Evolutionary conservation across 2,329 filamentous ascomycete genomes (phyloP).

Genomic region (Pseudocercospora ulei): DNA sequence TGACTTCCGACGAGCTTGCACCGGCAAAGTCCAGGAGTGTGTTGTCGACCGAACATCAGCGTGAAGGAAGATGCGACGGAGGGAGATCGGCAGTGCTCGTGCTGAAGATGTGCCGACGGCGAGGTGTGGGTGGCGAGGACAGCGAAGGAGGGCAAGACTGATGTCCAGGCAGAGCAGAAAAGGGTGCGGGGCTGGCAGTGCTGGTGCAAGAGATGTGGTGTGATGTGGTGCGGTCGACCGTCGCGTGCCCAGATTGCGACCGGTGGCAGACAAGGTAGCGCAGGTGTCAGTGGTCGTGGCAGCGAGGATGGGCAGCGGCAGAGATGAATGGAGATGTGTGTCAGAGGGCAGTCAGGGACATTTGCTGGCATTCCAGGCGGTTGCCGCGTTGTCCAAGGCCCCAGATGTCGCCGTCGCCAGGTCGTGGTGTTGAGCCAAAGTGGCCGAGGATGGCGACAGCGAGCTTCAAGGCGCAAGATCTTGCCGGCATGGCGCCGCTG

Average conservation of each 20-base stretch:
- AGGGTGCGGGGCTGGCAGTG: not conserved
- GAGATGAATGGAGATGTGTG: not conserved
- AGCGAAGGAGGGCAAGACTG: too few relatives aligned
- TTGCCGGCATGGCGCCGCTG: not conserved
- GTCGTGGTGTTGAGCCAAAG: not conserved
- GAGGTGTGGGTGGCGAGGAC: not conserved
- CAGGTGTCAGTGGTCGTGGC: too few relatives aligned
- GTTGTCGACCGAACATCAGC: too few relatives aligned
- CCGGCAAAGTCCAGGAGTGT: too few relatives aligned
- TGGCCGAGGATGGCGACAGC: not conserved
- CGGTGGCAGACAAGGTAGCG: constrained; percentile 1
- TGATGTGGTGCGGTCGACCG: too few relatives aligned
- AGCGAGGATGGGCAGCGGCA: constrained; percentile 1
- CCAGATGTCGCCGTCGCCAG: not conserved
- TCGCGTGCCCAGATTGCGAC: constrained; percentile 3
- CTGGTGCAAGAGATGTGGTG: not conserved
- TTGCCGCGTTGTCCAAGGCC: not conserved
- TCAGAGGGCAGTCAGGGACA: not conserved
- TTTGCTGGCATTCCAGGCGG: not conserved
- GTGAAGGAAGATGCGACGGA: too few relatives aligned
- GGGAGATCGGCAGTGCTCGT: too few relatives aligned
- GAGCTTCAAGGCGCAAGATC: constrained; percentile 3
- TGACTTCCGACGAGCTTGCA: too few relatives aligned
- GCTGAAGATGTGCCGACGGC: too few relatives aligned
- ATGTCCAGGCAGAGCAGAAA: not conserved